These are phyloP conservation scores for Cutaneotrichosporon dermatis DNA, from an alignment of 1,284 basidiomycete species.

Conservation along the genomic window DNA sequence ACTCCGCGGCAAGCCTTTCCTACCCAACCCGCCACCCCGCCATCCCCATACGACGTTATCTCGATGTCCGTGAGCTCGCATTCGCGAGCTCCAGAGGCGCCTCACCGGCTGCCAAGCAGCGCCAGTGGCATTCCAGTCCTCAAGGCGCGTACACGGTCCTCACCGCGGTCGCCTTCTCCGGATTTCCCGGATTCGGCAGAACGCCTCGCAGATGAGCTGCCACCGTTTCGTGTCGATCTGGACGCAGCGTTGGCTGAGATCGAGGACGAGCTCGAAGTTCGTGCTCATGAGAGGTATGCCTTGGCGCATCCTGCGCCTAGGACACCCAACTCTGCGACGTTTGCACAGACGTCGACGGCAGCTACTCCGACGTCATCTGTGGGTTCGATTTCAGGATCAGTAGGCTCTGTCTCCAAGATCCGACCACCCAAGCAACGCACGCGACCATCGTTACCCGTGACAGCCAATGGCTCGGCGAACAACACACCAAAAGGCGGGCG, in stretches of 20 bases:
- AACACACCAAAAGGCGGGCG: neutral
- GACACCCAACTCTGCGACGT: neutral
- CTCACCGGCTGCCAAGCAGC: slow-evolving; percentile 4
- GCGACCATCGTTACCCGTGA: neutral
- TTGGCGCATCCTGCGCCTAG: slow-evolving; percentile 7
- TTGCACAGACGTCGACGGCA: neutral
- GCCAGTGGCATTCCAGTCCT: slow-evolving; percentile 21
- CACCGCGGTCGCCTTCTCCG: slow-evolving; percentile 11
- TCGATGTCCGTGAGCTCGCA: slow-evolving; percentile 10
- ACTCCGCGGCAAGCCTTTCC: slow-evolving; percentile 1
- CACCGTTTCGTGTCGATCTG: slow-evolving; percentile 21
- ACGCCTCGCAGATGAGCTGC: slow-evolving; percentile 11
- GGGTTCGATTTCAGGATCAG: neutral
- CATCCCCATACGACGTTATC: neutral
- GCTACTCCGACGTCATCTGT: neutral
- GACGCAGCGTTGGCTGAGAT: slow-evolving; percentile 20
- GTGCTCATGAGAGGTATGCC: slow-evolving; percentile 16
- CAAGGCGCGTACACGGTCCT: slow-evolving; percentile 10
- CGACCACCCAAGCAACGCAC: neutral
- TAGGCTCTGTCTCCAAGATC: neutral
- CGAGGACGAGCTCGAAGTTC: slow-evolving; percentile 20
- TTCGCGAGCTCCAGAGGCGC: slow-evolving; percentile 12
- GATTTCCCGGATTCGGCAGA: slow-evolving; percentile 10
- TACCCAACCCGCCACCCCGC: neutral
- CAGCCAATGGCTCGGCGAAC: neutral